These are phyloP conservation scores for Dalbergia oliveri DNA, from an alignment of 306 rosid genomes.

Conservation along the genomic window DNA sequence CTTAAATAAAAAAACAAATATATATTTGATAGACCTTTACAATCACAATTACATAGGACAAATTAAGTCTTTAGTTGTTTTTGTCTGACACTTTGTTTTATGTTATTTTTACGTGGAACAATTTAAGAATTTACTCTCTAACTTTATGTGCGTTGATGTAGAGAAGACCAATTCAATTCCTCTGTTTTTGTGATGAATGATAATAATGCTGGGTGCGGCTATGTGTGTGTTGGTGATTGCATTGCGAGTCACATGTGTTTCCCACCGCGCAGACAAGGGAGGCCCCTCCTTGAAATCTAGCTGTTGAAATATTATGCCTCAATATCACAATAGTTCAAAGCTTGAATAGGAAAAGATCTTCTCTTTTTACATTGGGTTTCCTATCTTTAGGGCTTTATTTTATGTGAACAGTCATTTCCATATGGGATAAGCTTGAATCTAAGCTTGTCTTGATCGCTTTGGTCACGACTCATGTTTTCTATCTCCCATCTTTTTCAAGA, in stretches of 20 bases:
- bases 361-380: conserved; percentile 3
- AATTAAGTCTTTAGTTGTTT: no score
- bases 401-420: conserved; percentile 1
- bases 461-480: conserved; percentile 13
- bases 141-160: conserved; percentile 29
- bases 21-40: no score
- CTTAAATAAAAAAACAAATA: no score
- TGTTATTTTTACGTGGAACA: no score
- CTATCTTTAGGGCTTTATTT: not conserved
- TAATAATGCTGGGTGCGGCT: conserved; percentile 54
- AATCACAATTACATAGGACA: no score
- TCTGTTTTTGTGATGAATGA: conserved; percentile 35
- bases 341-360: conserved; percentile 52
- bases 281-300: conserved; percentile 65
- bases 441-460: conserved; percentile 51
- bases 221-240: conserved; percentile 67
- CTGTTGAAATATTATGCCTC: conserved; percentile 60
- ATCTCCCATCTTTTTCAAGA: conserved; percentile 33
- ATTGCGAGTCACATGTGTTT: conserved; percentile 68
- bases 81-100: no score
- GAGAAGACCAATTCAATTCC: conserved; percentile 46
- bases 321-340: conserved; percentile 52
- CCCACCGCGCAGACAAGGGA: conserved; percentile 79
- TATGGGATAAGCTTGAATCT: conserved; percentile 45
- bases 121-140: no score